These are phyloP conservation scores for Lophiostoma macrostomum DNA, from an alignment of 495 filamentous ascomycete genomes.

Conservation along the genomic window DNA sequence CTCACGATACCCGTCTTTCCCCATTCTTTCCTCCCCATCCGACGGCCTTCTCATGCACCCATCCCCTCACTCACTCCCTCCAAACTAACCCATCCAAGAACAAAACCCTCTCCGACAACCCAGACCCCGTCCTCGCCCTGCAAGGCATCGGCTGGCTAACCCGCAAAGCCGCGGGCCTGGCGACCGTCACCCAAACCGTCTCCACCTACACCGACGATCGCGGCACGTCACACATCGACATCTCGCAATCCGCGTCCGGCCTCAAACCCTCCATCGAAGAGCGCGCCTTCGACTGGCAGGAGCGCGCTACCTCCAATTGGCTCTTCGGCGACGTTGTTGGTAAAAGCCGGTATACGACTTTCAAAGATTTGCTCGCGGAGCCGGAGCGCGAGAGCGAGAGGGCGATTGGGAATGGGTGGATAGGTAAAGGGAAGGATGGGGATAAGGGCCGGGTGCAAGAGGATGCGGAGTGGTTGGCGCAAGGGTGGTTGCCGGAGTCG, in stretches of 20 bases:
- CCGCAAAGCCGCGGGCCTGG: constrained; percentile 70
- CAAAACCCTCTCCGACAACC: constrained; percentile 68
- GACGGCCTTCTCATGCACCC: no score
- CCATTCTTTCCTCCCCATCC: background rate
- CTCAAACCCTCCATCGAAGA: constrained; percentile 68
- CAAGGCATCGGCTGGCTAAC: constrained; percentile 82
- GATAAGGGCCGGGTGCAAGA: constrained; percentile 35
- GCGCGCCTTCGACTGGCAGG: constrained; percentile 67
- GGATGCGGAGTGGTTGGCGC: constrained; percentile 44
- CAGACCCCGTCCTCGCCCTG: constrained; percentile 68
- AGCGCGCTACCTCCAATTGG: constrained; percentile 70
- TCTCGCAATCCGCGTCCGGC: constrained; percentile 72
- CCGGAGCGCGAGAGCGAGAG: constrained; percentile 49
- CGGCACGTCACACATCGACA: constrained; percentile 61
- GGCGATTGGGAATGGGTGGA: no score
- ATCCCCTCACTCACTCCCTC: constrained; percentile 1
- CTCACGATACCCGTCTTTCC: background rate
- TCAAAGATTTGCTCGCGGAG: constrained; percentile 43
- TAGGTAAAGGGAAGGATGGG: no score
- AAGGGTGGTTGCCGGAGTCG: constrained; percentile 53
- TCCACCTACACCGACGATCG: constrained; percentile 47
- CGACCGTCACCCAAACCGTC: constrained; percentile 68
- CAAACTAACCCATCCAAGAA: constrained; percentile 53
- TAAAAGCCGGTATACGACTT: constrained; percentile 53
- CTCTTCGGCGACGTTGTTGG: constrained; percentile 75